Base-by-base conservation (phyloP, 441 rosid species). In the Pelargonium myrrhifolium region DNA sequence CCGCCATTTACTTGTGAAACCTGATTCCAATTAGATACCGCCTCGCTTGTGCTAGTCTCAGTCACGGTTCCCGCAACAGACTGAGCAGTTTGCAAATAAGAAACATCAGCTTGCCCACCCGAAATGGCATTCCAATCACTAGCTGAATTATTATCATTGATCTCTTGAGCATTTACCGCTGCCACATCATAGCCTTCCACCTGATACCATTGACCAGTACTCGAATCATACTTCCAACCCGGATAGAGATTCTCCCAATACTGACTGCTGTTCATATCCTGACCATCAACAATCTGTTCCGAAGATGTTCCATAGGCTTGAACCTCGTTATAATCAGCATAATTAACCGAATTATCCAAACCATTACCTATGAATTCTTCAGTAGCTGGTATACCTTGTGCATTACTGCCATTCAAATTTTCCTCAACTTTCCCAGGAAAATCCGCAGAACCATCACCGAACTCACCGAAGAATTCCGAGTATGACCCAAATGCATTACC, bases 161-260 rank as follows among this genome's bases (percentile, higher is more conserved):
- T 75, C 45, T 67, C 88, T 20, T 82, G 87, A 45, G 69, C 42
- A 69, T 37, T 71, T 45, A 17, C 14, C 24, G 63, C 6, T 9
- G 64, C 62, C 10, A 71, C 69, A 64, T 76, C 82, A 51, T 72
- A 76, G 63, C 79, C 78, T 73, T 83, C 92, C 74, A 83, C 82
- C 73, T 89, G 93, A 80, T 85, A 90, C 99, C 99, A 95, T 67
- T 85, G 93, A 66, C 86, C 93, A 62, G 90, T 83, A 72, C 59
- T 82, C 47, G 76, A 72, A 75, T 95, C 98, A 76, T 74, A 86
- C 72, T 78, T 85, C 99, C 99, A 95, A n/a, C 99, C 99, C 0
- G 99, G 98, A 80, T 90, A 95, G 77, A 81, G 66, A 78, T 73
- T 83, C 73, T 92, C 97, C 98, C 94, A 90, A 64, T 86, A 67